These are phyloP conservation scores for Eutypa lata DNA, from an alignment of 2,329 filamentous ascomycete genomes.

Conservation along the genomic window DNA sequence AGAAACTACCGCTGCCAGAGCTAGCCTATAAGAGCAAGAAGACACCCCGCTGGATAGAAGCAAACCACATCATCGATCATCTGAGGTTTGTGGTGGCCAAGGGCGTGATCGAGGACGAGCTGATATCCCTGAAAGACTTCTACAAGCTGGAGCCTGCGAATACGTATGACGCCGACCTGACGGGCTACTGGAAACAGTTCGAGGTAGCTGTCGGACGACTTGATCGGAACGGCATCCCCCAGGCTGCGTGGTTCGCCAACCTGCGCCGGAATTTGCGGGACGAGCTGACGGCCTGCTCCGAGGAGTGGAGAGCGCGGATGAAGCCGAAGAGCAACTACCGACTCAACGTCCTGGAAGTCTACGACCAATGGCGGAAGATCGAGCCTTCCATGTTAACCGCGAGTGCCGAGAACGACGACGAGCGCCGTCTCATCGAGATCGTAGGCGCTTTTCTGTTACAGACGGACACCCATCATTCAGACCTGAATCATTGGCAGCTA, in stretches of 20 bases:
- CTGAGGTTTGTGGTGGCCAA: slow-evolving; percentile 51
- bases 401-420: slow-evolving; percentile 4
- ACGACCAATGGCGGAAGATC: neutral
- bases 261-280: neutral
- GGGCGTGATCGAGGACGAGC: slow-evolving; percentile 28
- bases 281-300: neutral
- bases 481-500: slow-evolving; percentile 37
- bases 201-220: neutral
- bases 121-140: slow-evolving; percentile 25
- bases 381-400: neutral
- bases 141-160: slow-evolving; percentile 9
- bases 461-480: slow-evolving; percentile 12
- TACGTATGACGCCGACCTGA: slow-evolving; percentile 35
- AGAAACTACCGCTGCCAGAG: neutral
- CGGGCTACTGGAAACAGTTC: slow-evolving; percentile 1
- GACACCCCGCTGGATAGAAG: slow-evolving; percentile 15
- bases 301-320: neutral
- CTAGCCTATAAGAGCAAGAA: slow-evolving; percentile 33
- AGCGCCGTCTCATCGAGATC: slow-evolving; percentile 15
- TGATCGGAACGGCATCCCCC: neutral
- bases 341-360: neutral
- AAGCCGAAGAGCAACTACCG: neutral
- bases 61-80: slow-evolving; percentile 54
- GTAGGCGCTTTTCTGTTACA: slow-evolving; percentile 25
- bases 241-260: neutral